Evolutionary conservation across 495 filamentous ascomycete genomes (phyloP), one percentile per base, ranked within the genome.

Genomic region (Oidiodendron maius): DNA sequence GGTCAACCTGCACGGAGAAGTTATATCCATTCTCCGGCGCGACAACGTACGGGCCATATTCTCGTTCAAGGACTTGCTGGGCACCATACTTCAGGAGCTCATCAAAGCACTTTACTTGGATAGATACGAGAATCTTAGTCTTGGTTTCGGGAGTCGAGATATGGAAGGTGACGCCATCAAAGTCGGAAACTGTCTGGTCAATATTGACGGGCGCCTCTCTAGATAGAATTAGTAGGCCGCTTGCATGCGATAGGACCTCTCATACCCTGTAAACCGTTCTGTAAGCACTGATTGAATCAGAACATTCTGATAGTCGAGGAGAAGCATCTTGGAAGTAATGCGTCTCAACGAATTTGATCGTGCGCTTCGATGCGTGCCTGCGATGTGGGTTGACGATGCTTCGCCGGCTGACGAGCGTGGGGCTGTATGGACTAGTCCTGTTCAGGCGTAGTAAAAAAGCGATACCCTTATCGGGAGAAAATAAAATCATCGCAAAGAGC

Each of bases 301-400:
- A 48, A 94, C 90, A 70, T 99, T 99, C 64, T 97, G 93, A 65
- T 99, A 99, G 64, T 99, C 93, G 59, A 99, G 83, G 62, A 97
- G 84, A 69, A 98, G 81, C 93, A 96, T 96, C 56, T 59, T 82
- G 26, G 69, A 47, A n/a, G n/a, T n/a, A n/a, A 40, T 25, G 52
- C 49, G 34, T 32, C 35, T 43, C 21, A 22, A 17, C 23, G n/a
- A n/a, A n/a, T n/a, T n/a, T 1, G 1, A 30, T 20, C 22, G n/a
- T 28, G 24, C 17, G 20, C 24, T 44, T 30, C 26, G 12, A 30
- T 30, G 26, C 12, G 26, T 30, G 12, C 26, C 26, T 30, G 12
- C 17, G 11, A 26, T 15, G 12, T 34, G 15, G 40, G n/a, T n/a
- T n/a, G n/a, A n/a, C n/a, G n/a, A n/a, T n/a, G n/a, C n/a, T n/a